phyloP scores from a whole-genome alignment of 225 moss, liverwort and hornwort species.

The Bryum argenteum region DNA sequence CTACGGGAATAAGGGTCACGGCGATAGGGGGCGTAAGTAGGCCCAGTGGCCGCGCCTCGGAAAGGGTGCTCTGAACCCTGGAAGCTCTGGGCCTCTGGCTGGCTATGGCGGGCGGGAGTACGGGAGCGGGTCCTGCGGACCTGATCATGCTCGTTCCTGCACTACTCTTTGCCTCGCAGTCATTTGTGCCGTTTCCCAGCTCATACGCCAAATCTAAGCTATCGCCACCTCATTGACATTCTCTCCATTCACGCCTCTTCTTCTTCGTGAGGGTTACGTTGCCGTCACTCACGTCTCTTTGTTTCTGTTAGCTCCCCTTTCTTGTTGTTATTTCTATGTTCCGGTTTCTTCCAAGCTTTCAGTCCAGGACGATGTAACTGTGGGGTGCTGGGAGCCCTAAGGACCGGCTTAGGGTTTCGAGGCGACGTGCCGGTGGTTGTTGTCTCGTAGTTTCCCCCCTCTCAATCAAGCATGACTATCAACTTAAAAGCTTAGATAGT shows the following conservation, averaged over 20 bases:
- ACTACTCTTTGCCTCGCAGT: too few relatives aligned
- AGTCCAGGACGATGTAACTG: conserved; percentile 44
- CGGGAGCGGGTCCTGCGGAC: conserved; percentile 6
- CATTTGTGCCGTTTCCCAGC: conserved; percentile 13
- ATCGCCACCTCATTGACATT: too few relatives aligned
- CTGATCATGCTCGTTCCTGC: background rate
- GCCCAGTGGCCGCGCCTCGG: too few relatives aligned
- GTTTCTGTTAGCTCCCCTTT: background rate
- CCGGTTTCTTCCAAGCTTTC: background rate
- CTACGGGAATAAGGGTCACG: conserved; percentile 14
- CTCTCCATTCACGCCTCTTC: conserved; percentile 3
- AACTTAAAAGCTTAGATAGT: conserved; percentile 20
- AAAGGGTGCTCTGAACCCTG: too few relatives aligned
- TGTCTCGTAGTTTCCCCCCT: background rate
- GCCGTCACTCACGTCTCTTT: background rate
- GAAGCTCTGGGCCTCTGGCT: background rate
- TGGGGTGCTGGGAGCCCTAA: conserved; percentile 48
- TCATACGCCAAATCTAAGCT: too few relatives aligned
- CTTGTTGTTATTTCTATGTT: too few relatives aligned
- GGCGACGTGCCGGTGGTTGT: conserved; percentile 30
- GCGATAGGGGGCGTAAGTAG: conserved; percentile 11
- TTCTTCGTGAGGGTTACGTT: background rate
- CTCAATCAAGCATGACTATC: conserved; percentile 23
- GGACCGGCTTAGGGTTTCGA: conserved; percentile 48
- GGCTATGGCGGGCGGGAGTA: conserved; percentile 15